These are phyloP conservation scores for Hibiscus syriacus DNA, from an alignment of 345 rosid genomes.

Conservation along the genomic window DNA sequence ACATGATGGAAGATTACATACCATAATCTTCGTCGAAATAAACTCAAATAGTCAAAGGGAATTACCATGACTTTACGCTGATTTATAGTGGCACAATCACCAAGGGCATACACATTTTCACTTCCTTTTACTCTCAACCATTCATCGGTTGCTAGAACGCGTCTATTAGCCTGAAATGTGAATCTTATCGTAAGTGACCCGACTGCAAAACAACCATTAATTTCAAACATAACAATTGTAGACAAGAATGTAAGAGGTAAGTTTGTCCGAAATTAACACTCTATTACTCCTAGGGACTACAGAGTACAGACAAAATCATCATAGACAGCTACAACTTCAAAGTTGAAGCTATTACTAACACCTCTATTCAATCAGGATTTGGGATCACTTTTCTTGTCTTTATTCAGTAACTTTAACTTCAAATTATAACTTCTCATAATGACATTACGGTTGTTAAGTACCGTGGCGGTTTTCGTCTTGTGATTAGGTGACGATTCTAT, in stretches of 20 bases:
- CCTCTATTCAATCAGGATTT: neutral
- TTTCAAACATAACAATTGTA: neutral
- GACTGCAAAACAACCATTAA: neutral
- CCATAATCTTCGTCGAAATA: neutral
- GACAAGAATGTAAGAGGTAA: neutral
- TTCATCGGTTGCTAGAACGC: conserved; percentile 69
- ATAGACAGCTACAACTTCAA: neutral
- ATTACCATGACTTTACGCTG: conserved; percentile 85
- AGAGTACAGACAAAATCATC: conserved; percentile 4
- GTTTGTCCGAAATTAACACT: neutral
- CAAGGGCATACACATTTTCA: conserved; percentile 74
- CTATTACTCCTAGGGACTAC: too few species aligned
- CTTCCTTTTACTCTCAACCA: conserved; percentile 85
- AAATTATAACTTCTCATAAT: neutral
- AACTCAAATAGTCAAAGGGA: neutral
- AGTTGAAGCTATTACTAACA: neutral
- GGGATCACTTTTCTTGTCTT: neutral
- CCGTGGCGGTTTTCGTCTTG: too few species aligned
- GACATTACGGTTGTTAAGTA: too few species aligned
- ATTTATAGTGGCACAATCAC: conserved; percentile 88
- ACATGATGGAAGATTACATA: neutral
- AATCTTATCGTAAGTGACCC: conserved; percentile 3
- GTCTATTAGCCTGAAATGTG: conserved; percentile 49
- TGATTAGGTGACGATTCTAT: too few species aligned
- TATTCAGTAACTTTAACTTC: neutral